Percentiles rank a stretch among this genome's conserved stretches.
Conservation (phyloP, 371 early-diverging fungal genomes). For the Parasitella parasitica region DNA sequence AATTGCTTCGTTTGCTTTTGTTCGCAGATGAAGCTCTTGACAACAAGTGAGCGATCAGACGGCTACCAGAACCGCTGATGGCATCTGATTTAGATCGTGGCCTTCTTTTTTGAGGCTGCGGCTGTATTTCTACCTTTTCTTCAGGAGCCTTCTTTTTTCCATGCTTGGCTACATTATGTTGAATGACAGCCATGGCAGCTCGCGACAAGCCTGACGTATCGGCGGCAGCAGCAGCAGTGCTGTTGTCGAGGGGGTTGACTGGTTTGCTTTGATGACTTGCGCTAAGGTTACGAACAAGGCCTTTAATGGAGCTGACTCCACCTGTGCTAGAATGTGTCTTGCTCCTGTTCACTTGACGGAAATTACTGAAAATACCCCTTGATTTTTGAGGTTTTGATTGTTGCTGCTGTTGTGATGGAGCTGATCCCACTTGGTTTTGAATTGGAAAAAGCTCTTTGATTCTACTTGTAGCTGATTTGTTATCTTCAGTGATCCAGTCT, state of each 20-base stretch:
- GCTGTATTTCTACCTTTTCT: not conserved
- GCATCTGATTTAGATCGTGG: slow-evolving; percentile 4
- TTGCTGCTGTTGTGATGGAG: not conserved
- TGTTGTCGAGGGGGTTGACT: not conserved
- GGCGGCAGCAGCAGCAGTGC: not conserved
- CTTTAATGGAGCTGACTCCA: slow-evolving; percentile 9
- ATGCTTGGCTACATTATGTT: slow-evolving; percentile 20
- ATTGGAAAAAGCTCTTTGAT: not conserved
- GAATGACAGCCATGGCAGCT: slow-evolving; percentile 31
- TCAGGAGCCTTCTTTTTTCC: slow-evolving; percentile 4
- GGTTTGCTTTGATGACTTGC: not conserved
- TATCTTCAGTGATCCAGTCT: slow-evolving; percentile 13
- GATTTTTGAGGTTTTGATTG: not conserved
- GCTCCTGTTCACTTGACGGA: slow-evolving; percentile 25
- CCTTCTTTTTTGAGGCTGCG: not conserved
- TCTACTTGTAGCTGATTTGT: not conserved
- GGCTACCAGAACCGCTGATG: not conserved
- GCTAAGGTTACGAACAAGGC: slow-evolving; percentile 23
- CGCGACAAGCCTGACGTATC: slow-evolving; percentile 19
- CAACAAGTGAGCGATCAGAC: slow-evolving; percentile 17
- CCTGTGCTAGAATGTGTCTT: slow-evolving; percentile 1
- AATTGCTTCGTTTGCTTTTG: not conserved
- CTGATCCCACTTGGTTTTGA: not conserved
- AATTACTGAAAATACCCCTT: slow-evolving; percentile 22
- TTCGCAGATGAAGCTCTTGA: slow-evolving; percentile 10